Conservation (phyloP, 495 filamentous ascomycete species). For the Chaetomium cochliodes region DNA sequence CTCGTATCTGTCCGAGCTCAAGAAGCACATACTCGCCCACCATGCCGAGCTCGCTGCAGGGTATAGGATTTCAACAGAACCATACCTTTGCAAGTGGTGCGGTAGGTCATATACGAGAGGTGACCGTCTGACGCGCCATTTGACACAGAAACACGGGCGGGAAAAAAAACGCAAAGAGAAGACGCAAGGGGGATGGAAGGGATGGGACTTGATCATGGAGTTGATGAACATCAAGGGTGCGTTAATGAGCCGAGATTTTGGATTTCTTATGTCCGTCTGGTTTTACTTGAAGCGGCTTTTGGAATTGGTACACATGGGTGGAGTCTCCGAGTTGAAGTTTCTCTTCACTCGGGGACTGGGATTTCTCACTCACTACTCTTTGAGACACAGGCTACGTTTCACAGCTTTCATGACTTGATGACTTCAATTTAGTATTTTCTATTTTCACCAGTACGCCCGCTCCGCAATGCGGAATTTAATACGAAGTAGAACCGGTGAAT, state of each 20-base stretch:
- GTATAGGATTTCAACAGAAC: neutral
- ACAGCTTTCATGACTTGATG: constrained; percentile 3
- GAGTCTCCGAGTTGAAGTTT: neutral
- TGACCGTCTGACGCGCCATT: constrained; percentile 10
- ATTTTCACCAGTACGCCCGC: neutral
- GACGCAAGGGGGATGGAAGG: neutral
- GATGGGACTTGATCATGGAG: neutral
- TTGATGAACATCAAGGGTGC: neutral
- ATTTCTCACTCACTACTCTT: neutral
- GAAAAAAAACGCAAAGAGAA: neutral
- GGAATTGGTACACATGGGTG: neutral
- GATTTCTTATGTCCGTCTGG: neutral
- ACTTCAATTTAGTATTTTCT: neutral
- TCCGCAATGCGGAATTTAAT: neutral
- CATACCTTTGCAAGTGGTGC: constrained; percentile 4
- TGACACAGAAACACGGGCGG: constrained; percentile 11
- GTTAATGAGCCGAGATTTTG: neutral
- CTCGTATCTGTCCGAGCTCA: neutral
- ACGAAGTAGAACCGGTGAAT: neutral
- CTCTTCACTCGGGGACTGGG: neutral
- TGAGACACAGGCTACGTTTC: neutral
- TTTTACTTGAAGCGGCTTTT: neutral
- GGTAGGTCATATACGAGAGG: neutral
- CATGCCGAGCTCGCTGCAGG: neutral
- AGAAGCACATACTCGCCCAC: constrained; percentile 1